Evolutionary conservation across 2,329 filamentous ascomycete genomes (phyloP).

Genomic region (Trichoderma sp.): DNA sequence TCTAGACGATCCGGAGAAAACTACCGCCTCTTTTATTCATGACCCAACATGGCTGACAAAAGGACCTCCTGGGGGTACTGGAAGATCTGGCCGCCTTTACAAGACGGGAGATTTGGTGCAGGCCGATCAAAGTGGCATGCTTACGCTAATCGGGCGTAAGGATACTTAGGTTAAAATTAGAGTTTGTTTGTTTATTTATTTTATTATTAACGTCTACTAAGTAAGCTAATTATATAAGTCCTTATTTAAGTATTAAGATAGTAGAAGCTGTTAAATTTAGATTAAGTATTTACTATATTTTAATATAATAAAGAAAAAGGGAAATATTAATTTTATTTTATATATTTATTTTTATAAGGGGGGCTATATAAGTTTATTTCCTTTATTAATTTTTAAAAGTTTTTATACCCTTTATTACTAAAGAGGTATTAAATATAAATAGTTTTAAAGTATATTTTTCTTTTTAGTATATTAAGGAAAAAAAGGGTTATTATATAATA

Average conservation of each 20-base stretch:
- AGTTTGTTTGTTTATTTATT: neutral
- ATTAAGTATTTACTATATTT: neutral
- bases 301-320: neutral
- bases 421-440: neutral
- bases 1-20: too few relatives aligned
- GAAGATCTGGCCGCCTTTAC: neutral
- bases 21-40: too few relatives aligned
- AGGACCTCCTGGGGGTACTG: neutral
- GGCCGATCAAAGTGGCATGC: neutral
- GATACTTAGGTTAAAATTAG: too few relatives aligned
- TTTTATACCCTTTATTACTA: neutral
- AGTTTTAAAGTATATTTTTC: neutral
- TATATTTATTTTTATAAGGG: neutral
- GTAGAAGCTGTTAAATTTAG: neutral
- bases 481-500: too few relatives aligned
- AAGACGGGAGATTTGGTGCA: neutral
- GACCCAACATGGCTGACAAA: neutral
- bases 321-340: neutral
- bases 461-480: neutral
- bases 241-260: neutral
- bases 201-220: neutral
- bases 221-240: slow-evolving; percentile 12
- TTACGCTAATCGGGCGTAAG: neutral
- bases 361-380: neutral
- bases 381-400: neutral